phyloP scores from a whole-genome alignment of 2,329 filamentous ascomycete genomes.

The Balansia obtecta region DNA sequence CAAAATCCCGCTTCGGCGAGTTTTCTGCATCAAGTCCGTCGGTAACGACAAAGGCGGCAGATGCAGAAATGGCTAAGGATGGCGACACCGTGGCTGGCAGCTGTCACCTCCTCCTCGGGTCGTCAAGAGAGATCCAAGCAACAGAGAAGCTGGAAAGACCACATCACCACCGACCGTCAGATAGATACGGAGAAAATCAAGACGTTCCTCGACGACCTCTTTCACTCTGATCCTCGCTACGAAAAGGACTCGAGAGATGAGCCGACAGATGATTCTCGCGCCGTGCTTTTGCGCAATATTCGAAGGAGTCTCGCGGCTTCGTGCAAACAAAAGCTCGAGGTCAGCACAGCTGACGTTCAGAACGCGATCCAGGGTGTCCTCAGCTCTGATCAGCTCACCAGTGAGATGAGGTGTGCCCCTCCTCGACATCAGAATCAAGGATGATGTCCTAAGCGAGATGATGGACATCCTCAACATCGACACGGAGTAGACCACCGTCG shows the following conservation, averaged over 20 bases:
- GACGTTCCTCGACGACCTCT: background rate
- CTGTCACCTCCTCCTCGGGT: background rate
- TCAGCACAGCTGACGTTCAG: background rate
- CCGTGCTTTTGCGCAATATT: background rate
- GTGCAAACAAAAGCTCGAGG: background rate
- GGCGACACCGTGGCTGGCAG: background rate
- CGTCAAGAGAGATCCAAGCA: background rate
- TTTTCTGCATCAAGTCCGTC: background rate
- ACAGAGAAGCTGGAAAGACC: background rate
- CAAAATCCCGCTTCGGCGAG: background rate
- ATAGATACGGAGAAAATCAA: background rate
- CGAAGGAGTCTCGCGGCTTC: background rate
- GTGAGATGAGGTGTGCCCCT: background rate
- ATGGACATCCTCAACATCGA: background rate
- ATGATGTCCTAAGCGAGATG: background rate
- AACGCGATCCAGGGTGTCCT: background rate
- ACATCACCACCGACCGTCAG: background rate
- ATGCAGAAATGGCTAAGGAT: background rate
- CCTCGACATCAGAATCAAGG: background rate
- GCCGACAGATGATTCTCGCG: background rate
- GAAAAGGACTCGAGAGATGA: background rate
- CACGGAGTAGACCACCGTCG: background rate
- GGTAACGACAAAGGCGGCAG: background rate
- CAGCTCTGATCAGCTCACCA: background rate
- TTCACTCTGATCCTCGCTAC: background rate